These are phyloP conservation scores for Triticum aestivum DNA, from an alignment of 176 grass and related monocot species.

Conservation along the genomic window DNA sequence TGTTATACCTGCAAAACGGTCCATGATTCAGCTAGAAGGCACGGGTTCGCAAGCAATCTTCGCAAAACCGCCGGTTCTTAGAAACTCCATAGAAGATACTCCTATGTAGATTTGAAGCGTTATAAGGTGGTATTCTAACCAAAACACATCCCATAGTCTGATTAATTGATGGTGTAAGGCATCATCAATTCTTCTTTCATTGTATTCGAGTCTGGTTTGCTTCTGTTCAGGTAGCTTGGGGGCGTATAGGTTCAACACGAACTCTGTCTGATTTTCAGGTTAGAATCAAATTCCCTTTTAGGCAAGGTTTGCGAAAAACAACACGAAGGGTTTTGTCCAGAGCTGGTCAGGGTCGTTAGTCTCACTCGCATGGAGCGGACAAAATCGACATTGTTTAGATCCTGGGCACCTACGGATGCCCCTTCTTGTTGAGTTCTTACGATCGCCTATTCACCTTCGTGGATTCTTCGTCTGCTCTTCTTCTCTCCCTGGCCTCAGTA, in stretches of 20 bases:
- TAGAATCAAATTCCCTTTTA: neutral
- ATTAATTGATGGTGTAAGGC: neutral
- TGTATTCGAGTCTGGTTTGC: neutral
- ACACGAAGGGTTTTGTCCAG: no score
- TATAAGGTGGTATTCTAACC: neutral
- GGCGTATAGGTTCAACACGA: neutral
- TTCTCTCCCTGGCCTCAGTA: no score
- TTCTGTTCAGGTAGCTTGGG: neutral
- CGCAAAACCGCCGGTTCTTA: neutral
- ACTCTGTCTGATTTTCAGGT: neutral
- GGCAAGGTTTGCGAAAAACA: neutral
- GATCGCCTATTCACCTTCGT: no score
- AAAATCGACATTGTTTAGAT: no score
- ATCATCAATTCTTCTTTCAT: neutral
- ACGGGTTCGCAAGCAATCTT: neutral
- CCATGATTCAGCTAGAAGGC: constrained; percentile 27
- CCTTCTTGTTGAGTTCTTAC: no score
- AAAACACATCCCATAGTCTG: neutral
- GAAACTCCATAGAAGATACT: no score
- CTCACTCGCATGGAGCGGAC: no score
- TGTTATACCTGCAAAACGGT: constrained; percentile 72
- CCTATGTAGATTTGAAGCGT: neutral
- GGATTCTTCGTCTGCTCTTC: no score
- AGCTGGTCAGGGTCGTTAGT: no score
- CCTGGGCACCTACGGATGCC: no score